Evolutionary conservation across 352 stramenopile genomes (phyloP), one percentile per base, ranked within the genome.

Genomic region (Pythium scleroteichum): DNA sequence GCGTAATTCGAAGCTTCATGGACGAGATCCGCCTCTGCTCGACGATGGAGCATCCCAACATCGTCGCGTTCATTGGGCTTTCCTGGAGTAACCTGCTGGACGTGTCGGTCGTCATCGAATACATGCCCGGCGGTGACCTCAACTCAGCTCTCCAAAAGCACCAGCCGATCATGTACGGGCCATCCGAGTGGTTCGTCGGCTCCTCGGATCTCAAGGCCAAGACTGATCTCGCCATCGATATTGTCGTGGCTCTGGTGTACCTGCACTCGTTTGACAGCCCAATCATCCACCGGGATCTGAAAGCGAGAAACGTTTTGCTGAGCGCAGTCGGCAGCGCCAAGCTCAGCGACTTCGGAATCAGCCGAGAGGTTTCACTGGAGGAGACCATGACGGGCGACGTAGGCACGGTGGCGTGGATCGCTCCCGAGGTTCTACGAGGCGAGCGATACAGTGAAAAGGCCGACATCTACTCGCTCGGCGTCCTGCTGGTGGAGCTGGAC

Each of bases 51-150:
- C 72, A 79, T 22, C 72, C 72, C 0, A 66, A 70, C 8, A 66
- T 79, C 39, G 72, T 79, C 27, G 46, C 53, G 33, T 79, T 79
- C 29, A 53, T 79, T n/a, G 71, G 71, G 5, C 26, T 79, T 16
- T 46, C 56, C n/a, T 79, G 71, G 71, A 76, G 42, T 42, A 74
- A 50, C 14, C 49, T 76, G 4, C 26, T 68, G 17, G 64, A 79
- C 42, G 17, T 79, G 3, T 54, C 67, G 6, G 68, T 74, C 23
- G 53, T 79, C 17, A 69, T 49, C 29, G 71, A 79, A 48, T 79
- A 53, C 62, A 74, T 75, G 68, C 39, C 46, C 13, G 61, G 64
- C 9, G 71, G 71, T 1, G 53, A 60, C 39, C 42, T 60, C 41
- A 19, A 51, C 13, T 27, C 26, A 5, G 24, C 45, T 27, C 40